phyloP scores from a whole-genome alignment of 2,329 filamentous ascomycete species.

The Pseudogymnoascus sp. region DNA sequence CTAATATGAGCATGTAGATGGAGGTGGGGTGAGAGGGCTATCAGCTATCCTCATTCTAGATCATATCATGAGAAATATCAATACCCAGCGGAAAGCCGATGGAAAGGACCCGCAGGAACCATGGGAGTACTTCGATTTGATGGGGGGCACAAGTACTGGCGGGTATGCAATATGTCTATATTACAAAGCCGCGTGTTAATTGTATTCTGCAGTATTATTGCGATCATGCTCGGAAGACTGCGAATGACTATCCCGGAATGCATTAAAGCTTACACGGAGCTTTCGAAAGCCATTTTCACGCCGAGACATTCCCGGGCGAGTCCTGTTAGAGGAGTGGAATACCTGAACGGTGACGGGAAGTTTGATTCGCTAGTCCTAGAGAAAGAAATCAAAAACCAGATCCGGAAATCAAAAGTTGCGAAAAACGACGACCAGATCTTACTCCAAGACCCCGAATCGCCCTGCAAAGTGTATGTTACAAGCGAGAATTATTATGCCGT shows the following conservation, averaged over 20 bases:
- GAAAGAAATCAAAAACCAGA: neutral
- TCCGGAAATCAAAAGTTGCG: neutral
- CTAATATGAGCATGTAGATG: neutral
- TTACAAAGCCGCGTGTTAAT: neutral
- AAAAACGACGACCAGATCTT: neutral
- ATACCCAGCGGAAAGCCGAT: neutral
- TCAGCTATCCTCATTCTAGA: neutral
- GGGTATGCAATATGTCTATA: slow-evolving; percentile 22
- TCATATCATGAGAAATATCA: neutral
- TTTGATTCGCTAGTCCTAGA: neutral
- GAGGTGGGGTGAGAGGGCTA: neutral
- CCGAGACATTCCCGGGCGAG: neutral
- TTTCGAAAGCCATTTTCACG: slow-evolving; percentile 10
- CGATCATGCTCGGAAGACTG: slow-evolving; percentile 33
- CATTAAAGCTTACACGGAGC: slow-evolving; percentile 25
- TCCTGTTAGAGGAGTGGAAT: neutral
- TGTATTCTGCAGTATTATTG: slow-evolving; percentile 26
- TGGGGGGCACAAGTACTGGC: slow-evolving; percentile 46
- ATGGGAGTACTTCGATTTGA: slow-evolving; percentile 47
- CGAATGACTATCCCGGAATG: slow-evolving; percentile 31
- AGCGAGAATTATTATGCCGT: neutral
- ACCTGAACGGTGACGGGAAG: neutral
- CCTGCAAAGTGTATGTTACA: neutral
- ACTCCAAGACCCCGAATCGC: neutral
- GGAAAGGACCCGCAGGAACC: slow-evolving; percentile 22